Conservation (phyloP, 345 rosid genomes). For the Eucalyptus regnans region DNA sequence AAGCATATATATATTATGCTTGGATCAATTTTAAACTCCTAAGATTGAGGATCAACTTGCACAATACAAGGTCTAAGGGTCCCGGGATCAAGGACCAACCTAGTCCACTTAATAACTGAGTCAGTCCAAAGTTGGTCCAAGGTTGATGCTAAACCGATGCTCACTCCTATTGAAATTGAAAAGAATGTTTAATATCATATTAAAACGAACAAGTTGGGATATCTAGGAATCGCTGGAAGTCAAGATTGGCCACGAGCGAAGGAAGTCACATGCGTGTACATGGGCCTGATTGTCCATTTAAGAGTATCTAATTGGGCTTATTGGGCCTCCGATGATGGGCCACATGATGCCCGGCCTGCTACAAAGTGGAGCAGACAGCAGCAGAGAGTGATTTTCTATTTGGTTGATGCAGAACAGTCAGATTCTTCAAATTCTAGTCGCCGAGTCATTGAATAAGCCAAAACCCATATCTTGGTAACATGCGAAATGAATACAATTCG, state of each 20-base stretch:
- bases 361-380: neutral
- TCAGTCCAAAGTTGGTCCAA: too few relatives aligned
- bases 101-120: too few relatives aligned
- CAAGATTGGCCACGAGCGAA: neutral
- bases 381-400: neutral
- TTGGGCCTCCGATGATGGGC: neutral
- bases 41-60: fast-evolving
- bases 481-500: neutral
- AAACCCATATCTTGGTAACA: neutral
- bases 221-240: neutral
- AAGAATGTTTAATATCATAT: neutral
- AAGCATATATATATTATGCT: too few relatives aligned
- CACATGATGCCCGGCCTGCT: neutral
- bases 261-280: neutral
- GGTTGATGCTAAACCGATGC: too few relatives aligned
- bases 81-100: fast-evolving
- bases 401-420: neutral
- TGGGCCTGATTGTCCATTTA: neutral
- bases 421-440: neutral
- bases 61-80: too few relatives aligned
- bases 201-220: neutral
- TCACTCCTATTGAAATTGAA: neutral
- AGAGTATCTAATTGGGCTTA: neutral
- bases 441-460: neutral
- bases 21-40: fast-evolving